These are phyloP conservation scores for Botrytis deweyae DNA, from an alignment of 2,329 filamentous ascomycete genomes.

Conservation along the genomic window DNA sequence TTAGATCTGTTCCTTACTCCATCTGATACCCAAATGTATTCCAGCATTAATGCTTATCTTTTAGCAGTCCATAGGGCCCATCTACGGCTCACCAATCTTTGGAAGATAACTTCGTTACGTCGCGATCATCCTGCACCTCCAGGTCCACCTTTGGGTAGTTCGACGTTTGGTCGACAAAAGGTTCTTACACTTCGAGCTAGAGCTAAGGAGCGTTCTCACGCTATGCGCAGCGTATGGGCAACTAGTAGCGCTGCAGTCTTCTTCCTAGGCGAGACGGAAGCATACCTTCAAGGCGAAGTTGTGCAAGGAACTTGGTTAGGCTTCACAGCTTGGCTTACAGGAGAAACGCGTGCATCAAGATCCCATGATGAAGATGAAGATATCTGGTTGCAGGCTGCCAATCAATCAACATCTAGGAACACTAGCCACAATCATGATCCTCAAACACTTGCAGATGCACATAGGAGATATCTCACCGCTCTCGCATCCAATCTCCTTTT, in stretches of 20 bases:
- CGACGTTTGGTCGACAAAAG: conserved; percentile 57
- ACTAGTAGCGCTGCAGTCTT: conserved; percentile 85
- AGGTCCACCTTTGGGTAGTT: conserved; percentile 61
- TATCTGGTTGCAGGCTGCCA: conserved; percentile 44
- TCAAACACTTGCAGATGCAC: conserved; percentile 77
- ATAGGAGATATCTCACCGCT: conserved; percentile 71
- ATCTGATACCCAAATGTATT: conserved; percentile 76
- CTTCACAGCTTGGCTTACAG: conserved; percentile 71
- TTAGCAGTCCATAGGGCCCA: conserved; percentile 83
- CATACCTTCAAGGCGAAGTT: conserved; percentile 87
- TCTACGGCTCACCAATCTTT: conserved; percentile 78
- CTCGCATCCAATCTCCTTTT: conserved; percentile 67
- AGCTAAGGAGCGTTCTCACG: conserved; percentile 59
- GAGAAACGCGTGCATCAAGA: conserved; percentile 25
- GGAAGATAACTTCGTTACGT: conserved; percentile 79
- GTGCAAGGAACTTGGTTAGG: conserved; percentile 78
- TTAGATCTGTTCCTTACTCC: conserved; percentile 82
- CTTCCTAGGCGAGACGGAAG: conserved; percentile 82
- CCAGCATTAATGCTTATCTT: conserved; percentile 82
- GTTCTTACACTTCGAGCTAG: conserved; percentile 63
- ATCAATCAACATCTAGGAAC: conserved; percentile 30
- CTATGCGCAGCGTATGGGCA: conserved; percentile 84
- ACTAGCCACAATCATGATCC: conserved; percentile 63
- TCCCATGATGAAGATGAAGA: conserved; percentile 40
- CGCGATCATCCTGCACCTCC: conserved; percentile 74